A percentile compares a stretch with the other conserved stretches of the same genome.
Evolutionary conservation across 2,329 filamentous ascomycete species (phyloP).

Genomic region (Penicillium hesseltinei): DNA sequence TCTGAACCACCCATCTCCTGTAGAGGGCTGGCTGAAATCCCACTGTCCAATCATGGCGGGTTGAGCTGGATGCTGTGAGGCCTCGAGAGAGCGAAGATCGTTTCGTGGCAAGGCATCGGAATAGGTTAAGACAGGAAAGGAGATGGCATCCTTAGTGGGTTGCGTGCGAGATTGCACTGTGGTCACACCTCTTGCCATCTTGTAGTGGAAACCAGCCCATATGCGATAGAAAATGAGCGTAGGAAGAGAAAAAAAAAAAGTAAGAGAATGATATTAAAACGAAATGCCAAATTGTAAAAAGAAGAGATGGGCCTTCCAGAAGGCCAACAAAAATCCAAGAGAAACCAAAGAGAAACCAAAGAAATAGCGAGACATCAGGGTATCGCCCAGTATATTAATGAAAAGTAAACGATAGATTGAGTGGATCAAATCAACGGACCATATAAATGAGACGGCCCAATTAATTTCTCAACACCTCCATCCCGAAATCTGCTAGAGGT

Average conservation of each 20-base stretch:
- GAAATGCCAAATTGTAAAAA: constrained; percentile 15
- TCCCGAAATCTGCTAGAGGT: not conserved
- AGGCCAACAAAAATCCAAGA: constrained; percentile 25
- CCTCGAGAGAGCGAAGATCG: constrained; percentile 26
- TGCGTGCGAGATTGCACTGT: constrained; percentile 32
- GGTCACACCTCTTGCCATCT: constrained; percentile 34
- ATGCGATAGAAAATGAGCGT: constrained; percentile 3
- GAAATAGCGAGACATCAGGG: constrained; percentile 7
- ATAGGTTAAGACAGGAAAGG: constrained; percentile 33
- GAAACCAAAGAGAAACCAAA: not conserved
- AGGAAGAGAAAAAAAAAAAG: not conserved
- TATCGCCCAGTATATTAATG: constrained; percentile 12
- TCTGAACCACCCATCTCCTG: constrained; percentile 19
- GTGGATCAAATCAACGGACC: constrained; percentile 21
- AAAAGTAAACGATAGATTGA: constrained; percentile 11
- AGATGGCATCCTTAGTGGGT: constrained; percentile 27
- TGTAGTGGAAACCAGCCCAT: constrained; percentile 9
- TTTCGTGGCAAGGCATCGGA: constrained; percentile 34
- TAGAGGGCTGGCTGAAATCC: constrained; percentile 23
- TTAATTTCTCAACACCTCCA: constrained; percentile 3
- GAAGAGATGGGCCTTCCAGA: constrained; percentile 44
- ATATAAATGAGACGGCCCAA: constrained; percentile 22
- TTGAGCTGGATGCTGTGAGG: constrained; percentile 11
- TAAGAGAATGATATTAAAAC: constrained; percentile 12
- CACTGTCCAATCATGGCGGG: constrained; percentile 11